Evolutionary conservation across 176 grass and related monocot genomes (phyloP).

Genomic region (Cymbopogon citratus): DNA sequence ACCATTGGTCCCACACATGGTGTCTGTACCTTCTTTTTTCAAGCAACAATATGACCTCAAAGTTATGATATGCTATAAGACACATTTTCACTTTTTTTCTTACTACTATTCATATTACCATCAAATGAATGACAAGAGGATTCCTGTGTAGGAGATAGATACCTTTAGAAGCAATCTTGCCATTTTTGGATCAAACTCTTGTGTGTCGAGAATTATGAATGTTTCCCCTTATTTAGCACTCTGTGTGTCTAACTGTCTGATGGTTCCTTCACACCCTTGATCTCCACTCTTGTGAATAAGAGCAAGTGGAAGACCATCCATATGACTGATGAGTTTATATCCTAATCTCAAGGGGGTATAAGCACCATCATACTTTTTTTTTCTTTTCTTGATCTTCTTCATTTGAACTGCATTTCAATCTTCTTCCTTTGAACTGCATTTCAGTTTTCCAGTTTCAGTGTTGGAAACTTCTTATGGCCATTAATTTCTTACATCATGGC

Average conservation of each 20-base stretch:
- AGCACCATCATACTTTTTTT: too few relatives aligned
- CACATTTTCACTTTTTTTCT: too few relatives aligned
- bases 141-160: too few relatives aligned
- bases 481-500: not conserved
- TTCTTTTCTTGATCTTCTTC: not conserved
- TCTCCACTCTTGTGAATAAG: not conserved
- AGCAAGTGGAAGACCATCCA: not conserved
- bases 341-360: not conserved
- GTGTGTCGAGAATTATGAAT: not conserved
- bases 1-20: too few relatives aligned
- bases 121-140: too few relatives aligned
- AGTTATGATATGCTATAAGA: too few relatives aligned
- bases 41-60: too few relatives aligned
- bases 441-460: not conserved
- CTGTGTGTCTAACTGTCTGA: not conserved
- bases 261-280: not conserved
- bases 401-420: too few relatives aligned
- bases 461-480: not conserved
- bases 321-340: not conserved
- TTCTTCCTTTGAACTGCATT: too few relatives aligned
- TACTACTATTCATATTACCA: too few relatives aligned
- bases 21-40: too few relatives aligned
- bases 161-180: not conserved
- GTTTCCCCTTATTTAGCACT: not conserved
- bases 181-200: not conserved